A percentile compares a stretch with the other conserved stretches of the same genome.
phyloP scores from a whole-genome alignment of 148 eudicot species.

The Cornus suecica region DNA sequence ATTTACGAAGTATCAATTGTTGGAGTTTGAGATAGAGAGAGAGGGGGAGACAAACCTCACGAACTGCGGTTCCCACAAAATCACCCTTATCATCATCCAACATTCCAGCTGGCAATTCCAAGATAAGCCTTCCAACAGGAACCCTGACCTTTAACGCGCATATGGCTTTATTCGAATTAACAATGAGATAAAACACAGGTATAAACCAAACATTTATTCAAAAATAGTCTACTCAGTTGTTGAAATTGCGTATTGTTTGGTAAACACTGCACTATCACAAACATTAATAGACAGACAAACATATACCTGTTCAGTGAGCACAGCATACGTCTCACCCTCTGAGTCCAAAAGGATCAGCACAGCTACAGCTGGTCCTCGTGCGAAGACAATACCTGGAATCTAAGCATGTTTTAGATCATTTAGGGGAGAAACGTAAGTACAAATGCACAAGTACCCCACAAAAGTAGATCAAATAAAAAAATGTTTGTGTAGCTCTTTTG shows the following conservation, averaged over 20 bases:
- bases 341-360: conserved; percentile 89
- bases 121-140: conserved; percentile 78
- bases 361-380: conserved; percentile 97
- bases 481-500: not conserved
- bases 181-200: not conserved
- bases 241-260: not conserved
- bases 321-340: conserved; percentile 80
- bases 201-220: not conserved
- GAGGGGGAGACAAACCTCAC: conserved; percentile 62
- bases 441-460: not conserved
- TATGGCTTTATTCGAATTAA: not conserved
- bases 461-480: not conserved
- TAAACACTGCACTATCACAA: not conserved
- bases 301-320: conserved; percentile 95
- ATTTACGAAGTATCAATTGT: not conserved
- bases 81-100: conserved; percentile 90
- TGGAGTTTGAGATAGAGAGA: conserved; percentile 7
- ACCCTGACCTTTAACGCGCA: conserved; percentile 73
- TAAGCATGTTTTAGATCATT: conserved; percentile 20
- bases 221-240: not conserved
- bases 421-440: not conserved
- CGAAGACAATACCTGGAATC: conserved; percentile 99
- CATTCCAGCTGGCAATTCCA: conserved; percentile 99
- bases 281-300: conserved; percentile 5
- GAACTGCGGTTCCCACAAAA: conserved; percentile 84